A percentile compares a stretch with the other conserved stretches of the same genome.
Evolutionary conservation across 805 yeast genomes (phyloP).

Genomic region (Lachancea kluyveri): DNA sequence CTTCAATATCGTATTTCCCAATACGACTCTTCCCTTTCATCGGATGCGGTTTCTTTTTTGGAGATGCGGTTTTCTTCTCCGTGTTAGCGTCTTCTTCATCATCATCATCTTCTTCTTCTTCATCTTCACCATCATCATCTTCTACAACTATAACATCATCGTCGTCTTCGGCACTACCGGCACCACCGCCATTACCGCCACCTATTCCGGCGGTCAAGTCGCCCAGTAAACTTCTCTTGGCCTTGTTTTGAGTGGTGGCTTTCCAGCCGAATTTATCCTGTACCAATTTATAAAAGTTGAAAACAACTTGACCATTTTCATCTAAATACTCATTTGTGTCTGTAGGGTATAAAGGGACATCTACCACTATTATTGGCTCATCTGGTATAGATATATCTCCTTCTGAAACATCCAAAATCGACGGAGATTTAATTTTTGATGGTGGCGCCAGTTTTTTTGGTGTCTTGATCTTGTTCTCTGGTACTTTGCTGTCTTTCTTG

Average conservation of each 20-base stretch:
- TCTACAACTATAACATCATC: conserved; percentile 11
- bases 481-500: conserved; percentile 3
- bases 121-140: conserved; percentile 21
- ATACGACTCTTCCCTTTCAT: conserved; percentile 62
- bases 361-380: conserved; percentile 22
- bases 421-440: conserved; percentile 20
- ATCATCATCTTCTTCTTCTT: conserved; percentile 23
- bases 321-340: conserved; percentile 26
- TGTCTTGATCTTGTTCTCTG: conserved; percentile 13
- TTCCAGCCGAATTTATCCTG: conserved; percentile 16
- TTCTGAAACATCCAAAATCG: conserved; percentile 17
- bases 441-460: conserved; percentile 19
- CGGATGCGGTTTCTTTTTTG: conserved; percentile 31
- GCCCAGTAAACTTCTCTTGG: conserved; percentile 19
- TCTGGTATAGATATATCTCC: conserved; percentile 9
- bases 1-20: conserved; percentile 87
- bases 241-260: conserved; percentile 10
- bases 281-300: conserved; percentile 23
- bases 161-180: conserved; percentile 9
- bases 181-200: too few relatives aligned
- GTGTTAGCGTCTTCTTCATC: conserved; percentile 20
- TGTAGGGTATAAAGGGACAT: conserved; percentile 26
- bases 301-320: conserved; percentile 31
- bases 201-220: conserved; percentile 15
- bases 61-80: conserved; percentile 17